These are phyloP conservation scores for Schoenoplectus tabernaemontani DNA, from an alignment of 202 grass and related monocot genomes.

Conservation along the genomic window DNA sequence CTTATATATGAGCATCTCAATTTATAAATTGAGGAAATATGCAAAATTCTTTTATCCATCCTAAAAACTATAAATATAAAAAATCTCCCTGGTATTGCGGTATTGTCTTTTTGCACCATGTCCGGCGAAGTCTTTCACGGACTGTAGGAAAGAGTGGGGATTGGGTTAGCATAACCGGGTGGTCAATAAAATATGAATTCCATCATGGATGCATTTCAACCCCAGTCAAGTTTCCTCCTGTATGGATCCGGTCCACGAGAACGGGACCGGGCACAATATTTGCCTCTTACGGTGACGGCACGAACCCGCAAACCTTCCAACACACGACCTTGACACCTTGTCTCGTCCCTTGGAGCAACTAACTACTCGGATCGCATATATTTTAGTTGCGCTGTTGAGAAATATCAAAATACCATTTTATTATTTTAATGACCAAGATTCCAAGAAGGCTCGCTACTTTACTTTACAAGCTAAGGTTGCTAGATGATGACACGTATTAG, in stretches of 20 bases:
- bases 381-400: too few relatives aligned
- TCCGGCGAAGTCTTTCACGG: neutral
- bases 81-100: neutral
- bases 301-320: neutral
- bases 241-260: neutral
- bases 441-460: neutral
- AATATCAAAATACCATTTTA: too few relatives aligned
- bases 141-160: neutral
- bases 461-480: neutral
- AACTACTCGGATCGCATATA: neutral
- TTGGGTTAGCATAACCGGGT: slow-evolving; percentile 4
- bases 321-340: neutral
- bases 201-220: slow-evolving; percentile 30
- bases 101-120: neutral
- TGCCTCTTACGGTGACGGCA: neutral
- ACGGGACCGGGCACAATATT: neutral
- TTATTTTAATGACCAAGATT: neutral
- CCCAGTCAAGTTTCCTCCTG: slow-evolving; percentile 5
- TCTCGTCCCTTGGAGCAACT: slow-evolving; percentile 6
- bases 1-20: too few relatives aligned
- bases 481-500: neutral
- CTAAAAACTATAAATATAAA: too few relatives aligned
- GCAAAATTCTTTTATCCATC: too few relatives aligned
- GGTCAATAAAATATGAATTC: slow-evolving; percentile 27
- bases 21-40: too few relatives aligned